These are phyloP conservation scores for Cytidiella melzeri DNA, from an alignment of 768 basidiomycete genomes.

Conservation along the genomic window DNA sequence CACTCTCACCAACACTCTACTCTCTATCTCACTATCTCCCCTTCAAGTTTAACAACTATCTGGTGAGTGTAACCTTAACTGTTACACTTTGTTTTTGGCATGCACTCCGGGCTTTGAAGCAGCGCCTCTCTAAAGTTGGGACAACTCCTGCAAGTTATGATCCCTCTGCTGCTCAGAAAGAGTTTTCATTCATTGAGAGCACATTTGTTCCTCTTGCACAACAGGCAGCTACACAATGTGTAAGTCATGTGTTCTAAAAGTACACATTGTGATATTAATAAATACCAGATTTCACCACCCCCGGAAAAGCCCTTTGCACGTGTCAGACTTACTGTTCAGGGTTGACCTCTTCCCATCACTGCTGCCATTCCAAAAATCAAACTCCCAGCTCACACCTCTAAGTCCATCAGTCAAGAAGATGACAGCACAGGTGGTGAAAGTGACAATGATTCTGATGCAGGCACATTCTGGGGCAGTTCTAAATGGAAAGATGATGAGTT, in stretches of 20 bases:
- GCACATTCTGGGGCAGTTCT: too few relatives aligned
- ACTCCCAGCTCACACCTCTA: too few relatives aligned
- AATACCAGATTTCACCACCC: constrained; percentile 6
- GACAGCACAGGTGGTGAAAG: background rate
- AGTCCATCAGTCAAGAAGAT: background rate
- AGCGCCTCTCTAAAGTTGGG: constrained; percentile 21
- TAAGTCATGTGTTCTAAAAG: too few relatives aligned
- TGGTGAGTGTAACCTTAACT: too few relatives aligned
- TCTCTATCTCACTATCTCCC: too few relatives aligned
- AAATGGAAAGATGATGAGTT: background rate
- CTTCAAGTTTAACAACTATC: too few relatives aligned
- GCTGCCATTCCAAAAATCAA: constrained; percentile 5
- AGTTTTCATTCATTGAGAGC: constrained; percentile 1
- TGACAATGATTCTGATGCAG: too few relatives aligned
- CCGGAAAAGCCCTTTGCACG: constrained; percentile 1
- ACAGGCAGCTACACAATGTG: too few relatives aligned
- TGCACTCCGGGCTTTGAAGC: constrained; percentile 25
- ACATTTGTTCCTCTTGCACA: constrained; percentile 2
- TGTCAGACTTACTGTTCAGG: background rate
- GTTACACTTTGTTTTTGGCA: constrained; percentile 41
- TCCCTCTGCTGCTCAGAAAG: constrained; percentile 15
- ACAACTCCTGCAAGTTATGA: constrained; percentile 25
- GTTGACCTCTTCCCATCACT: constrained; percentile 7
- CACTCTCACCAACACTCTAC: too few relatives aligned
- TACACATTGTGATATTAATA: too few relatives aligned